phyloP scores from a whole-genome alignment of 331 rosid species.

The Pyrus hybrid region DNA sequence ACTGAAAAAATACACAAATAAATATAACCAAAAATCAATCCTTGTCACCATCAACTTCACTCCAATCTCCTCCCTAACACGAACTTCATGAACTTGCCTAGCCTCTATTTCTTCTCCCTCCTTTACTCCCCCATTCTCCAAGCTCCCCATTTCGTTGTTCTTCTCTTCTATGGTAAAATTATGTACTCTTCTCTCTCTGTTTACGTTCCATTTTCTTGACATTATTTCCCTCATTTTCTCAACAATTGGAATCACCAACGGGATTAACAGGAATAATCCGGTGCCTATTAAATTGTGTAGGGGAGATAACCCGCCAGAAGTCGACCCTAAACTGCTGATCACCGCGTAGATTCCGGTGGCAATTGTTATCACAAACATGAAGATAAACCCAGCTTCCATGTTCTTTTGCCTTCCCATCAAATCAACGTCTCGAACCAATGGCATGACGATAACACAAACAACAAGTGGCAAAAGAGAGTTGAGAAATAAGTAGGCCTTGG shows the following conservation, averaged over 20 bases:
- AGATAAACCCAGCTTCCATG: slow-evolving; percentile 34
- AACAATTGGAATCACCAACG: slow-evolving; percentile 35
- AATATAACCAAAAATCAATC: slow-evolving; percentile 77
- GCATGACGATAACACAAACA: slow-evolving; percentile 27
- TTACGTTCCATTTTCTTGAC: slow-evolving; percentile 8
- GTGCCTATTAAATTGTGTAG: slow-evolving; percentile 32
- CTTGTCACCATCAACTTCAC: slow-evolving; percentile 63
- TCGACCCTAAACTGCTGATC: slow-evolving; percentile 42
- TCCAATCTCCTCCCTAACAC: slow-evolving; percentile 63
- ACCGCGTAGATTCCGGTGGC: slow-evolving; percentile 63
- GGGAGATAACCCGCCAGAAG: slow-evolving; percentile 25
- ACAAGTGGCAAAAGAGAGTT: slow-evolving; percentile 54
- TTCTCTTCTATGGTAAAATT: slow-evolving; percentile 42
- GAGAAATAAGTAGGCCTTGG: slow-evolving; percentile 44
- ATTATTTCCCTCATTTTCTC: slow-evolving; percentile 24
- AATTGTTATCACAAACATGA: slow-evolving; percentile 57
- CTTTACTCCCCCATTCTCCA: slow-evolving; percentile 20
- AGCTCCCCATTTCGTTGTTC: slow-evolving; percentile 3
- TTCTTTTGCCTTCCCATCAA: slow-evolving; percentile 5
- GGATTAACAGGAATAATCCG: slow-evolving; percentile 41
- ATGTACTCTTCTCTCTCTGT: slow-evolving; percentile 39
- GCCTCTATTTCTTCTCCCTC: slow-evolving; percentile 2
- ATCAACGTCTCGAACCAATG: slow-evolving; percentile 31
- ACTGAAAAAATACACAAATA: slow-evolving; percentile 50
- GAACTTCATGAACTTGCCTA: not conserved